Evolutionary conservation across 352 stramenopile genomes (phyloP).

Genomic region (Pythium aphanidermatum): DNA sequence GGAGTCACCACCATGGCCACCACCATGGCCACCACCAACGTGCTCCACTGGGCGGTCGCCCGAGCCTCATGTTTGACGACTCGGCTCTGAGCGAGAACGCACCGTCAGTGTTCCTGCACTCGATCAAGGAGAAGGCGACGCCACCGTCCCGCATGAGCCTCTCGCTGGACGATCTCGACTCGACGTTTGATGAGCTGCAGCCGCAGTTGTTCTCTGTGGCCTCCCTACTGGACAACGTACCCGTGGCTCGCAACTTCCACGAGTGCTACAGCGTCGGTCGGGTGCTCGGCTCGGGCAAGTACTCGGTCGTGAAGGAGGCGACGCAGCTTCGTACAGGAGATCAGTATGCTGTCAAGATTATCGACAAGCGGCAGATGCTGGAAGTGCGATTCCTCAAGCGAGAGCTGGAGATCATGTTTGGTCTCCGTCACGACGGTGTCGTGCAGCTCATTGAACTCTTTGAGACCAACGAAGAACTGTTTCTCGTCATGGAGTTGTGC

Average conservation of each 20-base stretch:
- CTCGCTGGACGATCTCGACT: slow-evolving; percentile 50
- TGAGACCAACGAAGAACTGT: slow-evolving; percentile 66
- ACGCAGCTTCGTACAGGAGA: slow-evolving; percentile 26
- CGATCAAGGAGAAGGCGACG: slow-evolving; percentile 62
- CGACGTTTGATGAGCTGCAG: slow-evolving; percentile 30
- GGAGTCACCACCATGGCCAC: slow-evolving; percentile 10
- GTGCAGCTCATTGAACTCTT: slow-evolving; percentile 78
- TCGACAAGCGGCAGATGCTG: slow-evolving; percentile 80
- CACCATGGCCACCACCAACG: slow-evolving; percentile 13
- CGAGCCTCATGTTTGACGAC: slow-evolving; percentile 59
- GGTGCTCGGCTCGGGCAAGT: slow-evolving; percentile 69
- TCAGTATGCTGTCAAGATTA: slow-evolving; percentile 70
- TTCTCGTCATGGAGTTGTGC: slow-evolving; percentile 79
- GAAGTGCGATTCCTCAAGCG: slow-evolving; percentile 78
- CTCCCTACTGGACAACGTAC: slow-evolving; percentile 53
- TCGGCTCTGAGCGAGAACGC: slow-evolving; percentile 33
- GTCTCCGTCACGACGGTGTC: slow-evolving; percentile 61
- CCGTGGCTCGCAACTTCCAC: slow-evolving; percentile 52
- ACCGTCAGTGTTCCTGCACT: slow-evolving; percentile 47
- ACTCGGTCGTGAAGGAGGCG: slow-evolving; percentile 70
- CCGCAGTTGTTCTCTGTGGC: slow-evolving; percentile 67
- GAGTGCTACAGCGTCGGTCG: slow-evolving; percentile 43
- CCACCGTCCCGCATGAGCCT: slow-evolving; percentile 51
- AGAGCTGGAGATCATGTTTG: slow-evolving; percentile 85
- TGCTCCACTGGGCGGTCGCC: too few relatives aligned